Percentiles rank a stretch among this genome's conserved stretches.
These are phyloP conservation scores for Tarenaya hassleriana DNA, from an alignment of 345 rosid species.

Conservation along the genomic window DNA sequence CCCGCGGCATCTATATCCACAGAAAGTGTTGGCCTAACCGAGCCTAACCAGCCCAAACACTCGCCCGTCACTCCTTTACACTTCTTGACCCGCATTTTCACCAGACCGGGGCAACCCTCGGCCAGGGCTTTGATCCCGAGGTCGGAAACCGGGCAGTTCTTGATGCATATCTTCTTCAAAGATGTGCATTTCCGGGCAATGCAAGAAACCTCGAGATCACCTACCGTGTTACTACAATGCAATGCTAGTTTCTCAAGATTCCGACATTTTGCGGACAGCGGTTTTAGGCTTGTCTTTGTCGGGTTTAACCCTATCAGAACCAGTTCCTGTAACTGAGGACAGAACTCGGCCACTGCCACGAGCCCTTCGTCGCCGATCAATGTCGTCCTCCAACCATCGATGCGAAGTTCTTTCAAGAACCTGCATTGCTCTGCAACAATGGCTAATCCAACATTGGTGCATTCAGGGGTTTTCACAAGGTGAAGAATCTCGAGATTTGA, in stretches of 20 bases:
- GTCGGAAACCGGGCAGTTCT: slow-evolving; percentile 66
- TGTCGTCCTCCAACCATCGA: slow-evolving; percentile 70
- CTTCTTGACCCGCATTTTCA: slow-evolving; percentile 76
- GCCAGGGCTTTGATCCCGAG: slow-evolving; percentile 59
- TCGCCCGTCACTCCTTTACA: slow-evolving; percentile 53
- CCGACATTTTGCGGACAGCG: slow-evolving; percentile 53
- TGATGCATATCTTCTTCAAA: slow-evolving; percentile 66
- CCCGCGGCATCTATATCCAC: slow-evolving; percentile 59
- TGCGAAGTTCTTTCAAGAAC: slow-evolving; percentile 59
- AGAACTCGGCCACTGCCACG: slow-evolving; percentile 48
- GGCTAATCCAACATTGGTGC: slow-evolving; percentile 50
- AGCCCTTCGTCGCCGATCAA: slow-evolving; percentile 69
- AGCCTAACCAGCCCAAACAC: slow-evolving; percentile 46
- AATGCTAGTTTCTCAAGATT: slow-evolving; percentile 66
- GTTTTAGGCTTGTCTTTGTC: slow-evolving; percentile 48
- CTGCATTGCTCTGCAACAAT: slow-evolving; percentile 49
- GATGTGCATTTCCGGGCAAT: slow-evolving; percentile 51
- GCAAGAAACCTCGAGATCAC: slow-evolving; percentile 66
- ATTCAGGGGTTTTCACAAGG: no score
- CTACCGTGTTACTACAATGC: slow-evolving; percentile 68
- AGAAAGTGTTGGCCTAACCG: slow-evolving; percentile 39
- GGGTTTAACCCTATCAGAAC: slow-evolving; percentile 74
- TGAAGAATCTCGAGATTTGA: no score
- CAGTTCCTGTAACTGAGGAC: slow-evolving; percentile 60
- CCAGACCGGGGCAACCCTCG: slow-evolving; percentile 60